Conservation (phyloP, 805 yeast species). For the Nakazawaea populi region DNA sequence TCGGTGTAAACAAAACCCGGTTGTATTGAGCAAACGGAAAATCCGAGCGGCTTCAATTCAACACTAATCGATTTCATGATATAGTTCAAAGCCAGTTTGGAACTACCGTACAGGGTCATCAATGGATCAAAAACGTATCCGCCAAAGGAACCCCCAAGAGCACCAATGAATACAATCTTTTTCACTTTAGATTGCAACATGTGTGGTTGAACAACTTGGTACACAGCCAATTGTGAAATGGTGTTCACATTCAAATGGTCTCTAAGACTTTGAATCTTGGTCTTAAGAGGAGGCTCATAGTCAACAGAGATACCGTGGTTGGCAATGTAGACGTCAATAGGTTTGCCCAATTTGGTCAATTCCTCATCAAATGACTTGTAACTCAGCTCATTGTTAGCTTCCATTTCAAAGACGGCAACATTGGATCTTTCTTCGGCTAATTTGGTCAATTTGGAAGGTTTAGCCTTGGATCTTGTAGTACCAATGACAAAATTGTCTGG, state of each 20-base stretch:
- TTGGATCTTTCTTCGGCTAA: conserved; percentile 9
- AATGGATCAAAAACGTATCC: conserved; percentile 15
- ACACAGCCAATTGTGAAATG: background rate
- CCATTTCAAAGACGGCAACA: conserved; percentile 1
- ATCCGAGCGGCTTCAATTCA: conserved; percentile 20
- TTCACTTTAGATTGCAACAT: conserved; percentile 19
- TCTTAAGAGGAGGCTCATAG: background rate
- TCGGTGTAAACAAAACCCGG: conserved; percentile 28
- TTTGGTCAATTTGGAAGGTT: conserved; percentile 4
- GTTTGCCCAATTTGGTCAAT: background rate
- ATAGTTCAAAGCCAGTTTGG: conserved; percentile 31
- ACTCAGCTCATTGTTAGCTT: background rate
- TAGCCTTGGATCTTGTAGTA: conserved; percentile 12
- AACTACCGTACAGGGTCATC: conserved; percentile 24
- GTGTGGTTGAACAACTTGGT: conserved; percentile 19
- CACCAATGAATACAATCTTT: conserved; percentile 25
- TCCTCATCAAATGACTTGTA: background rate
- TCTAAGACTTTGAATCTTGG: background rate
- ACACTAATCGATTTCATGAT: conserved; percentile 19
- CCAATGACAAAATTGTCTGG: conserved; percentile 12
- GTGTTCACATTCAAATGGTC: conserved; percentile 15
- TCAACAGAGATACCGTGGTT: conserved; percentile 15
- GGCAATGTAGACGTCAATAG: background rate
- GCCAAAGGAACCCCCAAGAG: conserved; percentile 22
- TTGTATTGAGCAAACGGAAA: conserved; percentile 21